Percentiles rank a stretch among this genome's conserved stretches.
Conservation (phyloP, 257 asterid species). For the Coffea canephora region DNA sequence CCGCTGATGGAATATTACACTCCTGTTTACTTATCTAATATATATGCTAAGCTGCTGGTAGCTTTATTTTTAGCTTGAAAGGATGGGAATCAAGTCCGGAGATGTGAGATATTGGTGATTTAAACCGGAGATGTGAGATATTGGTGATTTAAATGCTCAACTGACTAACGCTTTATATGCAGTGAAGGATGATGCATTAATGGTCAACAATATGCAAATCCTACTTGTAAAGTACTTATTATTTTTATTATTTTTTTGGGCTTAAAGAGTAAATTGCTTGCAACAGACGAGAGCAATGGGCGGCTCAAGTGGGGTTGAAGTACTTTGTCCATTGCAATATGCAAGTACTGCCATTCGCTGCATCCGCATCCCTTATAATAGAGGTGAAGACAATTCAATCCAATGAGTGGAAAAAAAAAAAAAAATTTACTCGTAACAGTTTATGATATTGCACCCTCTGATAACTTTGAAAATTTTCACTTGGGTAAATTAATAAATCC, state of each 20-base stretch:
- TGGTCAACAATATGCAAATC: not conserved
- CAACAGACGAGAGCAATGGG: not conserved
- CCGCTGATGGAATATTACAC: conserved; percentile 2
- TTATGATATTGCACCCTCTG: no score
- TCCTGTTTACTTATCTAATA: not conserved
- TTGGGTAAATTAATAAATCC: not conserved
- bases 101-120: not conserved
- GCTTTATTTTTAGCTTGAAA: not conserved
- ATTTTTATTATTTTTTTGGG: no score
- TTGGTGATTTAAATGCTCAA: not conserved
- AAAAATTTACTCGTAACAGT: no score
- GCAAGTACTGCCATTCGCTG: not conserved
- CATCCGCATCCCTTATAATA: not conserved
- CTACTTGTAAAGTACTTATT: not conserved
- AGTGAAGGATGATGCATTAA: not conserved
- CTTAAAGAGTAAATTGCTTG: not conserved
- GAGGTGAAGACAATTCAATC: not conserved
- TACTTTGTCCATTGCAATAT: no score
- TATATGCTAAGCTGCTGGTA: not conserved
- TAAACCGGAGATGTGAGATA: not conserved
- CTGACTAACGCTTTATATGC: not conserved
- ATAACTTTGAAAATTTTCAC: not conserved
- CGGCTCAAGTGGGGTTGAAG: not conserved
- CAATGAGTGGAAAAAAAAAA: no score
- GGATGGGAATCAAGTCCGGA: not conserved